phyloP scores from a whole-genome alignment of 2,329 filamentous ascomycete genomes.

The Aspergillus melleus region DNA sequence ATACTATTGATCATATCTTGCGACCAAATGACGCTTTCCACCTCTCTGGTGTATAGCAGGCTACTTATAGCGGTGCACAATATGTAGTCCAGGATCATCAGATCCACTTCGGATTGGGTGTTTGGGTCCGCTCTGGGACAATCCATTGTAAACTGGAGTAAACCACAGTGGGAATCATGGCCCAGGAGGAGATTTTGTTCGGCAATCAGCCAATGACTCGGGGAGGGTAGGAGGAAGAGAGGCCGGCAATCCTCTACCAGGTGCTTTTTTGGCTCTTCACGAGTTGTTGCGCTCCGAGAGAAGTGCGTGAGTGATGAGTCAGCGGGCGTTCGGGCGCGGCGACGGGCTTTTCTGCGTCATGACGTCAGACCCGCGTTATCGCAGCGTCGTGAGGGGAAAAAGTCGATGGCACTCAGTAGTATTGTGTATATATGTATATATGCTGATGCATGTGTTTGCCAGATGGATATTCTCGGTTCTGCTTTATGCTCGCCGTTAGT shows the following conservation, averaged over 20 bases:
- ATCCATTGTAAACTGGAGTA: constrained; percentile 18
- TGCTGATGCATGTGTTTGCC: no score
- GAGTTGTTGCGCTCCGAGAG: no score
- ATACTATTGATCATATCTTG: constrained; percentile 26
- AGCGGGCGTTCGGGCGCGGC: background rate
- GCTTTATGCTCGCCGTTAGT: no score
- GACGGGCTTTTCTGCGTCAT: background rate
- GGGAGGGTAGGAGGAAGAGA: no score
- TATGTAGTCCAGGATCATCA: constrained; percentile 59
- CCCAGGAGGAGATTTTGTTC: background rate
- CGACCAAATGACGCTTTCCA: background rate
- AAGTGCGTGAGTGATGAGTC: background rate
- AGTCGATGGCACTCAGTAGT: no score
- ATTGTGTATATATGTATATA: no score
- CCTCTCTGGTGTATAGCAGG: constrained; percentile 37
- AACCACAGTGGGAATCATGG: background rate
- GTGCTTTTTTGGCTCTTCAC: no score
- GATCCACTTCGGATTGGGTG: constrained; percentile 50
- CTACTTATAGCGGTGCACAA: constrained; percentile 47
- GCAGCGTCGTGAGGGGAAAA: no score
- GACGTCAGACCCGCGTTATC: background rate
- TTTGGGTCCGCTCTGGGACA: constrained; percentile 27
- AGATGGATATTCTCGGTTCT: no score
- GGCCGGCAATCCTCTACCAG: no score
- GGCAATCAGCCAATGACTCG: background rate